These are phyloP conservation scores for Berberis vulgaris DNA, from an alignment of 164 flowering plant genomes.

Conservation along the genomic window DNA sequence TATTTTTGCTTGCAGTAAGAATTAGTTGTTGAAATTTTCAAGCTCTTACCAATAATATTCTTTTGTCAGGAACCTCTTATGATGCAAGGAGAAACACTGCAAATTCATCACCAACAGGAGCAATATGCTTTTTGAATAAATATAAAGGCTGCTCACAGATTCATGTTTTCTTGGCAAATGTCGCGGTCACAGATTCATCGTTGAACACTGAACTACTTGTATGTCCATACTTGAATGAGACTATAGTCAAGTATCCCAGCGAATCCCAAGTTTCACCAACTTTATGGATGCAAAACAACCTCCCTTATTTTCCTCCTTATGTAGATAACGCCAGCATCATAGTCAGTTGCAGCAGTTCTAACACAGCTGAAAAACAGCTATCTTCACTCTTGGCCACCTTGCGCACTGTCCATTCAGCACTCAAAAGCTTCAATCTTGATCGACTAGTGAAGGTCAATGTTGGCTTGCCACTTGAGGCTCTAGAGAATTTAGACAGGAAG, in stretches of 20 bases:
- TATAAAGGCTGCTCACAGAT: conserved; percentile 22
- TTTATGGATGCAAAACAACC: conserved; percentile 24
- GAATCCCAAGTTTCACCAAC: conserved; percentile 14
- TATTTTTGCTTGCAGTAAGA: no score
- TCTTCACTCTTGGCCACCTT: conserved; percentile 19
- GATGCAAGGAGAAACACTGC: conserved; percentile 23
- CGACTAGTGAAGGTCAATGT: conserved; percentile 22
- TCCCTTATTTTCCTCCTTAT: conserved; percentile 13
- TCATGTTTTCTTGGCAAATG: conserved; percentile 19
- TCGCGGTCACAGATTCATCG: conserved; percentile 12
- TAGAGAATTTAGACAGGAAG: conserved; percentile 18
- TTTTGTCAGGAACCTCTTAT: conserved; percentile 33
- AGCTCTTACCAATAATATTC: conserved; percentile 10
- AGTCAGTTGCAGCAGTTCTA: conserved; percentile 5
- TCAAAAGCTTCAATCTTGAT: conserved; percentile 16
- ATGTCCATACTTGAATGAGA: conserved; percentile 23
- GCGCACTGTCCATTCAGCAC: conserved; percentile 25
- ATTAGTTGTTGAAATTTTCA: no score
- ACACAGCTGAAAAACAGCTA: conserved; percentile 6
- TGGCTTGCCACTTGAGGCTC: conserved; percentile 19
- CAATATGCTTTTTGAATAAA: conserved; percentile 18
- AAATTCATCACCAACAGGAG: conserved; percentile 12
- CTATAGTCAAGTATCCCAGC: conserved; percentile 5
- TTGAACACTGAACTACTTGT: conserved; percentile 17
- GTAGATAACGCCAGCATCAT: conserved; percentile 25